A percentile compares a stretch with the other conserved stretches of the same genome.
These are phyloP conservation scores for Diplodia intermedia DNA, from an alignment of 2,329 filamentous ascomycete species.

Conservation along the genomic window DNA sequence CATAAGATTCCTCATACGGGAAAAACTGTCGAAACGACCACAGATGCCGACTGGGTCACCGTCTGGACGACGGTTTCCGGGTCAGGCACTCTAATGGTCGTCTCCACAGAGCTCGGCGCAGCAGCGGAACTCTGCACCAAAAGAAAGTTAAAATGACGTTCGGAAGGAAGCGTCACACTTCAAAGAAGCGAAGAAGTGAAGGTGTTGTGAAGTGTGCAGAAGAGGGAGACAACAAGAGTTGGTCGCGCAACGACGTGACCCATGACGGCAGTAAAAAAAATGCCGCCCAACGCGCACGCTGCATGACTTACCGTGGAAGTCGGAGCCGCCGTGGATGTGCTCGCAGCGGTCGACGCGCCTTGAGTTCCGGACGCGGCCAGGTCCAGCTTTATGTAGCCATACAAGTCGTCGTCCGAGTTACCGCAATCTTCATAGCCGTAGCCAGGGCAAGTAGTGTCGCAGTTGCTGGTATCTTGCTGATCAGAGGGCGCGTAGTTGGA, in stretches of 20 bases:
- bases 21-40: conserved; percentile 34
- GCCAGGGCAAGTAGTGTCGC: conserved; percentile 70
- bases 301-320: conserved; percentile 31
- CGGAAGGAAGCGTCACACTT: conserved; percentile 27
- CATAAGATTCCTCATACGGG: conserved; percentile 34
- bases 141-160: conserved; percentile 41
- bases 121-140: conserved; percentile 44
- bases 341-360: conserved; percentile 44
- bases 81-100: conserved; percentile 36
- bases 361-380: conserved; percentile 65
- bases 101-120: conserved; percentile 41
- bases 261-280: not conserved
- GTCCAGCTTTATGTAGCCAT: conserved; percentile 65
- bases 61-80: conserved; percentile 42
- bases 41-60: conserved; percentile 37
- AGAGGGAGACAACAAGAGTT: conserved; percentile 8
- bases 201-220: not conserved
- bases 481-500: conserved; percentile 68
- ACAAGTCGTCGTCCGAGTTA: conserved; percentile 59
- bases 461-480: conserved; percentile 54
- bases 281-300: not conserved
- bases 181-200: conserved; percentile 17
- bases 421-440: conserved; percentile 72
- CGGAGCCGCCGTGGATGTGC: conserved; percentile 12
- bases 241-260: not conserved